Percentiles rank a stretch among this genome's conserved stretches.
phyloP scores from a whole-genome alignment of 768 basidiomycete genomes.

The Filobasidium wieringae region DNA sequence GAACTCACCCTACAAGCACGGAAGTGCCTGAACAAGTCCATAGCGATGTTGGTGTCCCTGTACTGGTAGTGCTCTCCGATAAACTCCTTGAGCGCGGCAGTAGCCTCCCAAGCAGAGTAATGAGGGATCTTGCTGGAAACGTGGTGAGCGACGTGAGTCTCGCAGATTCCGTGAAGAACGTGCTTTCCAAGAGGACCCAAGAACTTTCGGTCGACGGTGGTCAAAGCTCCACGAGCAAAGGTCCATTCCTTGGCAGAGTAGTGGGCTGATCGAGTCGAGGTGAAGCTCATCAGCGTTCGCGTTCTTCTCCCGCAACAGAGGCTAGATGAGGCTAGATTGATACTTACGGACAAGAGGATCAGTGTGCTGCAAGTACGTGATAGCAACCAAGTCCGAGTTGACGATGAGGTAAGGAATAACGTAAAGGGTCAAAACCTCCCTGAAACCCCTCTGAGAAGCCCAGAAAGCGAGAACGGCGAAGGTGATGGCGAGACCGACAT shows the following conservation, averaged over 20 bases:
- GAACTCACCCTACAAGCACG: conserved; percentile 69
- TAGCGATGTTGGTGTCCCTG: conserved; percentile 43
- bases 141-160: conserved; percentile 88
- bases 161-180: conserved; percentile 82
- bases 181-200: conserved; percentile 76
- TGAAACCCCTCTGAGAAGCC: conserved; percentile 54
- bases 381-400: conserved; percentile 72
- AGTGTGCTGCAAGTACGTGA: conserved; percentile 97
- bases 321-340: no score
- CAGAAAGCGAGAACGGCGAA: conserved; percentile 49
- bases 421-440: conserved; percentile 65
- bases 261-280: no score
- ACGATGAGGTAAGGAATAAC: conserved; percentile 78
- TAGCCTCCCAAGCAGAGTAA: conserved; percentile 70
- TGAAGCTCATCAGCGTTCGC: no score
- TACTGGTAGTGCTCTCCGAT: conserved; percentile 47
- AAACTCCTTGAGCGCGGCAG: conserved; percentile 66
- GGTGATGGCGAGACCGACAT: conserved; percentile 69
- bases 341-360: conserved; percentile 64
- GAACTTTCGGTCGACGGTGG: conserved; percentile 75
- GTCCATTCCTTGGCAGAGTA: conserved; percentile 82
- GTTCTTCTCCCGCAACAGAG: no score
- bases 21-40: conserved; percentile 56
- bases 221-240: conserved; percentile 83
- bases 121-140: conserved; percentile 92